Evolutionary conservation across 345 rosid species (phyloP).

Genomic region (Schrenkiella parvula): DNA sequence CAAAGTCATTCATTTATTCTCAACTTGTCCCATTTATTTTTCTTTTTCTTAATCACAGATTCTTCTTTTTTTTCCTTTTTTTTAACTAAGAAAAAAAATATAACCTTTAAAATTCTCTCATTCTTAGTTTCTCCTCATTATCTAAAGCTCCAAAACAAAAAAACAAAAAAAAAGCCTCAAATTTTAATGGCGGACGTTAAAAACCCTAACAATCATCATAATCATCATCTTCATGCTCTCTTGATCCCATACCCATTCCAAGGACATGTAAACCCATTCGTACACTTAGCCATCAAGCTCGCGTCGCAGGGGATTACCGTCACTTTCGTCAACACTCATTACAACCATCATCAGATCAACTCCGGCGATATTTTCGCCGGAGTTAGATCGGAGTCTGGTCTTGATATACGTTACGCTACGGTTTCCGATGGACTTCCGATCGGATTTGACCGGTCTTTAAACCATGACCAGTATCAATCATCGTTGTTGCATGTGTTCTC

Average conservation of each 20-base stretch:
- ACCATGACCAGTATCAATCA: conserved; percentile 65
- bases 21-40: conserved; percentile 32
- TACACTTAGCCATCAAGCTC: conserved; percentile 63
- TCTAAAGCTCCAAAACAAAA: not conserved
- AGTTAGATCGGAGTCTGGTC: conserved; percentile 48
- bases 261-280: conserved; percentile 70
- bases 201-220: conserved; percentile 33
- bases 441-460: conserved; percentile 60
- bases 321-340: conserved; percentile 62
- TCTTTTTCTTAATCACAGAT: conserved; percentile 20
- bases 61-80: not conserved
- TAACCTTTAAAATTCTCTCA: conserved; percentile 27
- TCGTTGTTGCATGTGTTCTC: conserved; percentile 51
- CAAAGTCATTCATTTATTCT: conserved; percentile 34
- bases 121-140: not conserved
- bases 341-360: conserved; percentile 55
- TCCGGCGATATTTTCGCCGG: conserved; percentile 44
- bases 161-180: not conserved
- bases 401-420: conserved; percentile 64
- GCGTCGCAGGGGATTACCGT: conserved; percentile 75
- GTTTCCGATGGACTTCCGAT: conserved; percentile 76
- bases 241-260: conserved; percentile 68
- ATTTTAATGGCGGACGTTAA: conserved; percentile 24
- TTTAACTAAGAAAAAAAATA: not conserved
- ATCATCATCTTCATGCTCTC: conserved; percentile 46